Evolutionary conservation across 2,329 filamentous ascomycete genomes (phyloP).

Genomic region (Fusarium dlaminii): DNA sequence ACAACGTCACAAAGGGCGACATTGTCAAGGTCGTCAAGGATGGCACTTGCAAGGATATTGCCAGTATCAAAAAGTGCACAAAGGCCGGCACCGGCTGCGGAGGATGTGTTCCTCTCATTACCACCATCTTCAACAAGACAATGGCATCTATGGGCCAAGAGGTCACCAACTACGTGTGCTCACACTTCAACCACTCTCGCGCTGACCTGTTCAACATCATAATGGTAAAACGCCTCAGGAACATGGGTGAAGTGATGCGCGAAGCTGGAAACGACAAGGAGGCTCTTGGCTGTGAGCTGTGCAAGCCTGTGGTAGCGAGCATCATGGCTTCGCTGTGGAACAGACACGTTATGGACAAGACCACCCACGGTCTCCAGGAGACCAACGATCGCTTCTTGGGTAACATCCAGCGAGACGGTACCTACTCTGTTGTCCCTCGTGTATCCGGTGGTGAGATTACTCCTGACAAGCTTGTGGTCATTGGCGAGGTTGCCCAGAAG

Average conservation of each 20-base stretch:
- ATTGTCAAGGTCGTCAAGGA: conserved; percentile 77
- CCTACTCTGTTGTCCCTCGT: conserved; percentile 87
- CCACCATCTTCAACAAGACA: conserved; percentile 88
- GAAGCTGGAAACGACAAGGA: conserved; percentile 75
- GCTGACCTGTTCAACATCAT: conserved; percentile 92
- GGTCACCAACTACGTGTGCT: conserved; percentile 86
- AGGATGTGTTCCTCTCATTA: conserved; percentile 88
- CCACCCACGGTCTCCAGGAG: conserved; percentile 80
- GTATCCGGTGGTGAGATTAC: conserved; percentile 89
- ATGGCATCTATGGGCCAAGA: conserved; percentile 88
- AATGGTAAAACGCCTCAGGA: conserved; percentile 80
- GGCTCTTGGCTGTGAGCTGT: conserved; percentile 85
- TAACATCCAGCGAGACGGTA: conserved; percentile 92
- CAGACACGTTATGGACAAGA: conserved; percentile 78
- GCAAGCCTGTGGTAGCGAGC: conserved; percentile 83
- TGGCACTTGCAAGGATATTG: conserved; percentile 82
- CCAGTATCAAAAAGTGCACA: conserved; percentile 87
- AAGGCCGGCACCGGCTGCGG: conserved; percentile 93
- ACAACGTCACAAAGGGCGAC: conserved; percentile 90
- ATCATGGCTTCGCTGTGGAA: conserved; percentile 88
- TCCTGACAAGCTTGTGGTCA: conserved; percentile 82
- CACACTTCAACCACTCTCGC: conserved; percentile 84
- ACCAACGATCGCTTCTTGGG: conserved; percentile 90
- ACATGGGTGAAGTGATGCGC: conserved; percentile 80
- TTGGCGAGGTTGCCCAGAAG: conserved; percentile 85